phyloP scores from a whole-genome alignment of 768 basidiomycete genomes.

The Lactifluus hygrophoroides region DNA sequence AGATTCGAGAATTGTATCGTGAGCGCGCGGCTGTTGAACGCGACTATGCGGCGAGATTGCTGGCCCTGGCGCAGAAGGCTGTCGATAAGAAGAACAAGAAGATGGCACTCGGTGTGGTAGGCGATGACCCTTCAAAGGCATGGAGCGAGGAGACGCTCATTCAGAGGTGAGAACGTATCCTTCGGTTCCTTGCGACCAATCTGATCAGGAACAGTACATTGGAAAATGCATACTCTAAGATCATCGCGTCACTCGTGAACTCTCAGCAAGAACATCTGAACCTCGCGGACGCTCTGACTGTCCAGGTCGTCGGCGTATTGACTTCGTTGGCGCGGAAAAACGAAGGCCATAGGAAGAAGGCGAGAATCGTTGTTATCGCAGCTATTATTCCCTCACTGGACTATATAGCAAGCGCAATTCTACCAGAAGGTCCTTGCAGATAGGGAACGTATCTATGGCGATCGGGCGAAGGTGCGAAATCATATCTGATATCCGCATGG shows the following conservation, averaged over 20 bases:
- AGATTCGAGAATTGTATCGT: slow-evolving; percentile 69
- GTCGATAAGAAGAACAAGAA: slow-evolving; percentile 62
- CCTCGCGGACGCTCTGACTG: slow-evolving; percentile 51
- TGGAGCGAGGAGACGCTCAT: slow-evolving; percentile 45
- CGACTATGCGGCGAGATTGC: slow-evolving; percentile 70
- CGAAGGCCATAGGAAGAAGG: slow-evolving; percentile 65
- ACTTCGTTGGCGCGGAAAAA: slow-evolving; percentile 50
- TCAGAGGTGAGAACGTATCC: slow-evolving; percentile 38
- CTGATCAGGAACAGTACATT: slow-evolving; percentile 46
- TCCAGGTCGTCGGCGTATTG: slow-evolving; percentile 57
- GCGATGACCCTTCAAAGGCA: slow-evolving; percentile 56
- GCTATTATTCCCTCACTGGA: neutral
- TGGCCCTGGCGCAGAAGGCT: slow-evolving; percentile 55
- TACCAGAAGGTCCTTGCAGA: slow-evolving; percentile 65
- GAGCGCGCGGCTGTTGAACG: slow-evolving; percentile 63
- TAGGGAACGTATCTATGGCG: slow-evolving; percentile 56
- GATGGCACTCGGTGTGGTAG: slow-evolving; percentile 47
- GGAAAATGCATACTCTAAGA: slow-evolving; percentile 58
- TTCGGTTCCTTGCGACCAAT: neutral
- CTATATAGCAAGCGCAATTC: slow-evolving; percentile 51
- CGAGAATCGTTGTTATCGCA: slow-evolving; percentile 21
- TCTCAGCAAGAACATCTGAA: slow-evolving; percentile 62
- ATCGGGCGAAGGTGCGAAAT: slow-evolving; percentile 55
- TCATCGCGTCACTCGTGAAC: slow-evolving; percentile 51
- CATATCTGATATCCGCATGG: neutral